Evolutionary conservation across 495 filamentous ascomycete genomes (phyloP), one percentile per base, ranked within the genome.

Genomic region (Peziza echinospora): DNA sequence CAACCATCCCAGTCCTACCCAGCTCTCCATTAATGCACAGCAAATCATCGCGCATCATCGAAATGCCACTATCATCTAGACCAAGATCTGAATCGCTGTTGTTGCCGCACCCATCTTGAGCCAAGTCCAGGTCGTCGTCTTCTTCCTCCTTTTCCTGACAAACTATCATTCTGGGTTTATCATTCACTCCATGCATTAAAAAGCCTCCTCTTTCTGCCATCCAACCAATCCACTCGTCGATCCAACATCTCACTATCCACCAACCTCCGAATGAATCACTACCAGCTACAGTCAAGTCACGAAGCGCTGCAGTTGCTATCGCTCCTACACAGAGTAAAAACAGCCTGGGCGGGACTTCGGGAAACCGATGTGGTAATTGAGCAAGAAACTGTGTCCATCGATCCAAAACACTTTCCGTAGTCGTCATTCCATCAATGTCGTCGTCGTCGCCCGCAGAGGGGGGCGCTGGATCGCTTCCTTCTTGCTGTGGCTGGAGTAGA

Each of bases 161-260:
- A n/a, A n/a, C n/a, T n/a, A n/a, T n/a, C n/a, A n/a, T n/a, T n/a
- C 6, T 37, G 19, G 19, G 30, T 4, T 11, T 11, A 2, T 37
- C 3, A 41, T 60, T 61, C 3, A 69, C 65, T 9, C 56, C 66
- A 51, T 76, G 71, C 41, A 74, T 72, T 68, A 94, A 74, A 59
- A 94, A 94, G 0, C 89, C 89, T 17, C 89, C 89, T 47, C 85
- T 79, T 55, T 93, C 84, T 0, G 84, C 86, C 53, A 91, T 69
- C 73, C 89, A 96, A 28, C 77, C 64, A 54, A 85, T 75, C 85
- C 92, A 91, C 63, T 94, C 89, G 59, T 94, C 87, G 45, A 97
- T 73, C 68, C 85, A 97, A 45, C 86, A 84, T 59, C 94, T 93
- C n/a, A 83, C 85, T 46, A 93, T 80, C 84, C 89, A 94, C 89